Base-by-base conservation (phyloP, 164 flowering plant genomes). In the Piper longum region DNA sequence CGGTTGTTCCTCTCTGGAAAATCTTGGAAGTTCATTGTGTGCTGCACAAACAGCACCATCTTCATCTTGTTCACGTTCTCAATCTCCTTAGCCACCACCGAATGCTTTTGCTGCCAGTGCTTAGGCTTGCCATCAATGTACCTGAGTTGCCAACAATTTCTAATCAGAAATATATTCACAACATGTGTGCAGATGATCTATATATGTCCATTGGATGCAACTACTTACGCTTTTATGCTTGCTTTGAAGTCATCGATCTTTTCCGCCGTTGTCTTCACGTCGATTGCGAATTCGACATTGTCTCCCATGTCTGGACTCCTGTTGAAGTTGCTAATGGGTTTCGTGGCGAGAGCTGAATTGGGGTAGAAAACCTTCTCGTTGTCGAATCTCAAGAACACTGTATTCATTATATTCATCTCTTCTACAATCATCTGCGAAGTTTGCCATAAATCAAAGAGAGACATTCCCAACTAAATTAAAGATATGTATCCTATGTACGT, bases 231-330 rank as follows among this genome's bases (percentile, higher is more conserved):
- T 68, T 84, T 82, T 43, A 89, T 72, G 72, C 66, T 79, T n/a
- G 76, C 73, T 74, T 83, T 84, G 52, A 88, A 73, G 57, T 76
- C 78, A 44, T 73, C 84, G 26, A 91, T 78, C 45, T 63, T 80
- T 60, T 85, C 91, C 18, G 79, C 62, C 26, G 96, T 67, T 39
- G 98, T 91, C 40, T 86, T 80, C 57, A 87, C 70, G 75, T 85
- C 87, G 52, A 88, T 70, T 5, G 85, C 64, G 56, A 91, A 88
- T 66, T 88, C 96, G 43, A 91, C 82, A 36, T 77, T n/a, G 56
- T 91, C 96, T 55, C 84, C 62, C 96, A 83, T 88, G 55, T 85
- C 85, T 11, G 95, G 98, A 67, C 96, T 91, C 73, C 98, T 71
- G 65, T 84, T 82, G 61, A 77, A 88, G 68, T 91, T 91, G 86